phyloP scores from a whole-genome alignment of 805 yeast species.

The Brettanomyces sp. region DNA sequence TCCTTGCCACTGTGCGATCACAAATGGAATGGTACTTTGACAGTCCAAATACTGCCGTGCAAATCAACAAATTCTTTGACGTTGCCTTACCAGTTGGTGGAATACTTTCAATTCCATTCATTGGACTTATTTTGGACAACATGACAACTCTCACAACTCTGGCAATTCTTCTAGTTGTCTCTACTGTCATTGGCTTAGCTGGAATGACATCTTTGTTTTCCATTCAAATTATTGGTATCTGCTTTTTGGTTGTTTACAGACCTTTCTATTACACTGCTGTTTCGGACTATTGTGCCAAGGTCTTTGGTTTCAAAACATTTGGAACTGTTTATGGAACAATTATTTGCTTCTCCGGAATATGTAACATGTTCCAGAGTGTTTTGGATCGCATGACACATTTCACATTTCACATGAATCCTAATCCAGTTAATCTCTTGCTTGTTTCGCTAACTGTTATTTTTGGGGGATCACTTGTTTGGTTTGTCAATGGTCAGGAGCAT shows the following conservation, averaged over 20 bases:
- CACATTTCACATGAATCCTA: constrained; percentile 63
- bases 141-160: constrained; percentile 53
- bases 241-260: constrained; percentile 68
- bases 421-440: constrained; percentile 59
- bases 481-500: constrained; percentile 32
- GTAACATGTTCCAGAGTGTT: constrained; percentile 61
- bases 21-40: constrained; percentile 71
- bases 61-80: constrained; percentile 70
- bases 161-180: constrained; percentile 39
- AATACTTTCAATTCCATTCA: constrained; percentile 73
- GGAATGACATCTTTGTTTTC: constrained; percentile 47
- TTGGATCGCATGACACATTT: constrained; percentile 67
- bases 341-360: constrained; percentile 74
- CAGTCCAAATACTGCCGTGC: constrained; percentile 38
- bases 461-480: constrained; percentile 36
- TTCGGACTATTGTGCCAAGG: constrained; percentile 85
- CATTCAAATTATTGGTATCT: constrained; percentile 60
- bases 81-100: constrained; percentile 87
- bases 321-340: constrained; percentile 87
- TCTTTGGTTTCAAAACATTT: constrained; percentile 86
- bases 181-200: constrained; percentile 57
- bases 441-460: constrained; percentile 44
- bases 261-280: constrained; percentile 92
- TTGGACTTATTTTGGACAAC: constrained; percentile 73
- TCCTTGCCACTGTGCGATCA: constrained; percentile 79